Evolutionary conservation across 1,139 yeast species (phyloP), one percentile per base, ranked within the genome.

Genomic region (Zygosaccharomyces sapae): DNA sequence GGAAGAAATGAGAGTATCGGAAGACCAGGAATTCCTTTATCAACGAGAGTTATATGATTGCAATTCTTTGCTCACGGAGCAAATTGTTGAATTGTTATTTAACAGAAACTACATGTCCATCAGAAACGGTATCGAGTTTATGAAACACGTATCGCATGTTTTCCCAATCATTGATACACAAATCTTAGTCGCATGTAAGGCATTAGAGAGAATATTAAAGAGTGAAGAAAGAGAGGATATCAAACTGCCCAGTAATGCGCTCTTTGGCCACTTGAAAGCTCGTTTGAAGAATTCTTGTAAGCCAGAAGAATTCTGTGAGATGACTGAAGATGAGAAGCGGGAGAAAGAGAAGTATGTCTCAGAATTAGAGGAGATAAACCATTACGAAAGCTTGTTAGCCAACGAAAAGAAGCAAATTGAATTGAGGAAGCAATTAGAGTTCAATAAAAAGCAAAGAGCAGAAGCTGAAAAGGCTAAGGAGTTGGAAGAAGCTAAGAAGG

Each of bases 151-250:
- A 51, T 68, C 85, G 29, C 75, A 77, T 1, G 75, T 77, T 6
- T 87, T 81, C 61, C 96, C 96, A 0, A 70, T 72, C 10, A 78
- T 87, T 24, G 81, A 80, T 46, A 80, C 77, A 34, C 94, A 86
- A 48, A 83, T 92, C 38, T 80, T 79, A 50, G 54, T 63, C 8
- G 65, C 87, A 6, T 68, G 75, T 4, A 70, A 68, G 16, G 69
- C 75, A 4, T 70, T 89, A 42, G 73, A 77, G 36, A 57, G 65
- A 1, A 76, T 86, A 33, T 65, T 79, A 8, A 55, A 62, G 2
- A 63, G 66, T 1, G 97, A 90, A 57, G 63, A 70, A 3, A 76
- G 97, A 50, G 94, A 86, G 48, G 97, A 90, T 65, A 75, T 90
- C 60, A 85, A 81, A 58, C 71, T 89, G 33, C 82, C 96, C 1